Base-by-base conservation (phyloP, 148 eudicot species). In the Persicaria maculosa region DNA sequence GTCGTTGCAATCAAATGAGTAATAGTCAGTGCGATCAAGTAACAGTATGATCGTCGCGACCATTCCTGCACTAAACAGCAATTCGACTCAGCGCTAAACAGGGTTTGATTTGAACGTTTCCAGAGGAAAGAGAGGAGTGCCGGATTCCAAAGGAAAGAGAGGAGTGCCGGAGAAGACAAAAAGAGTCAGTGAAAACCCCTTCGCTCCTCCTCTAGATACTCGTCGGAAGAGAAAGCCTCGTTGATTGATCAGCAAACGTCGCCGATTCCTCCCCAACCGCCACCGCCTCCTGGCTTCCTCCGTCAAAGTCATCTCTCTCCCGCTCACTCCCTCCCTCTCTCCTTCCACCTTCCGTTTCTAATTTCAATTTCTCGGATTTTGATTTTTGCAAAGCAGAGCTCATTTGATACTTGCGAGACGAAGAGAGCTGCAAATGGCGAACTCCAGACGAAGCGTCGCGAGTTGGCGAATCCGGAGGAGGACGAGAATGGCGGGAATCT, bases 201-300 rank as follows among this genome's bases (percentile, higher is more conserved):
- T 31, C 15, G 31, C 7, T 20, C 64, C n/a, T 36, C 68, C n/a
- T 71, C 31, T 11, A 58, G 61, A 88, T 88, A 90, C 84, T 90
- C 6, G 84, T 75, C 12, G 96, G 96, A 47, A 78, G 87, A 69
- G 92, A 90, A 76, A 90, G 90, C 77, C 44, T 90, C 69, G 57
- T 78, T 48, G 96, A 75, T 45, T 88, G 72, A 81, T 90, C 78
- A 92, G 96, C 5, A 88, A 86, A 79, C 90, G 90, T 12, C 89
- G 96, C 2, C 79, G 86, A 43, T 69, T 76, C 44, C 86, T 90
- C 25, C 89, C 87, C 45, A 85, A 86, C 12, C 90, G 87, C 74
- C 79, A 77, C 16, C 80, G 80, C 62, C 58, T 88, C 54, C 73
- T 46, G 70, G 6, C 48, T 74, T 0, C 68, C 62, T 5, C 83